A percentile compares a stretch with the other conserved stretches of the same genome.
phyloP scores from a whole-genome alignment of 2,329 filamentous ascomycete species.

The Microdochium nivale region DNA sequence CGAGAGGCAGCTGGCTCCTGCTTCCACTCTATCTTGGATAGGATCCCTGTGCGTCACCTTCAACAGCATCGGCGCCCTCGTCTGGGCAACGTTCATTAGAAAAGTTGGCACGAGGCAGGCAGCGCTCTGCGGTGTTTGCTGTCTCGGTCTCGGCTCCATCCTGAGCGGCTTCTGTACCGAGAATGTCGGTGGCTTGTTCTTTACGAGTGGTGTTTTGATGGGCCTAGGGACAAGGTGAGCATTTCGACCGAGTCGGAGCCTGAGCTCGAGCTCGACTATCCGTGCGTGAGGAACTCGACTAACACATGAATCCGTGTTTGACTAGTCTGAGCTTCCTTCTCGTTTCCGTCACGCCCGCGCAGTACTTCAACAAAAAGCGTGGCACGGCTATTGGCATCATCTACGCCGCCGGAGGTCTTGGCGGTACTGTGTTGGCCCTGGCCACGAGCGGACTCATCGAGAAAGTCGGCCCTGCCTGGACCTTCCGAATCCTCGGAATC shows the following conservation, averaged over 20 bases:
- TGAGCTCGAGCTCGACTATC: no score
- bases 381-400: slow-evolving; percentile 48
- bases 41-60: slow-evolving; percentile 42
- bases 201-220: slow-evolving; percentile 18
- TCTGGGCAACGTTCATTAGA: slow-evolving; percentile 42
- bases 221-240: slow-evolving; percentile 20
- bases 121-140: slow-evolving; percentile 36
- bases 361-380: slow-evolving; percentile 45
- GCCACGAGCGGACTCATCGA: slow-evolving; percentile 37
- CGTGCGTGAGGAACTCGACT: no score
- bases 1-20: slow-evolving; percentile 32
- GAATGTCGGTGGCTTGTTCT: neutral
- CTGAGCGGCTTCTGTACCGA: slow-evolving; percentile 29
- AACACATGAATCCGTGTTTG: no score
- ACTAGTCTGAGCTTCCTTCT: slow-evolving; percentile 18
- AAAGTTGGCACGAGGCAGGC: slow-evolving; percentile 37
- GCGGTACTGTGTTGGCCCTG: slow-evolving; percentile 43
- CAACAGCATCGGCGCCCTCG: slow-evolving; percentile 41
- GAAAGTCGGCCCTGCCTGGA: slow-evolving; percentile 27
- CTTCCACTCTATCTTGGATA: slow-evolving; percentile 49
- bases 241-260: no score
- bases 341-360: slow-evolving; percentile 37
- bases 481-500: slow-evolving; percentile 32
- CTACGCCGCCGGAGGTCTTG: slow-evolving; percentile 45
- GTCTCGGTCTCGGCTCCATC: slow-evolving; percentile 41